Conservation (phyloP, 441 rosid species). For the Populus hybrid region DNA sequence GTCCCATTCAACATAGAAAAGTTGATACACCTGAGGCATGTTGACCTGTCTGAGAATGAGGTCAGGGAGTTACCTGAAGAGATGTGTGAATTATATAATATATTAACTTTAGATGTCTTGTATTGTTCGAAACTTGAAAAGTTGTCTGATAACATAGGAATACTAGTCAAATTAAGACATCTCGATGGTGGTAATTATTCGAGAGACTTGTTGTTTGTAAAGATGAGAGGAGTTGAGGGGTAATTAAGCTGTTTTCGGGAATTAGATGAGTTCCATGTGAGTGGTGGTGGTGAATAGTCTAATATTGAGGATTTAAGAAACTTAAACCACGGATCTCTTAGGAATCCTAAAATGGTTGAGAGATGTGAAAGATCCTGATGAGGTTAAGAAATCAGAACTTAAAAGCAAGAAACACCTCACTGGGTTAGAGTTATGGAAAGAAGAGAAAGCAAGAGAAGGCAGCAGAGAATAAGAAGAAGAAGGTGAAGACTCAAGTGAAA, state of each 20-base stretch:
- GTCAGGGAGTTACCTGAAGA: background rate
- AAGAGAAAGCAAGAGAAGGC: slow-evolving; percentile 19
- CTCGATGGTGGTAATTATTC: background rate
- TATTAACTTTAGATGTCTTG: background rate
- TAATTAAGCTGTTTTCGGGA: background rate
- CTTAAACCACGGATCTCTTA: background rate
- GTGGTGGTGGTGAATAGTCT: too few species aligned
- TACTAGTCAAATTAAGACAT: background rate
- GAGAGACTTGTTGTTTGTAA: background rate
- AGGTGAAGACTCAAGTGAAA: slow-evolving; percentile 2
- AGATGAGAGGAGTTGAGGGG: background rate
- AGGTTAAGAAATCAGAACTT: slow-evolving; percentile 13
- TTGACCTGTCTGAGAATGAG: background rate
- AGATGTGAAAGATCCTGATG: background rate
- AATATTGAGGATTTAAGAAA: too few species aligned
- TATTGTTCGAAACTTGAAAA: fast-evolving
- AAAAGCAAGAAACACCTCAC: background rate
- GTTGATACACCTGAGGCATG: too few species aligned
- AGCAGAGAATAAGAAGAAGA: background rate
- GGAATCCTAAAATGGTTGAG: background rate
- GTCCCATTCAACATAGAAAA: too few species aligned
- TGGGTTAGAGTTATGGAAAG: slow-evolving; percentile 4
- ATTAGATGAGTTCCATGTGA: background rate
- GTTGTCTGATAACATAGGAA: background rate
- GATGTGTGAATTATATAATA: background rate